Evolutionary conservation across 2,329 filamentous ascomycete genomes (phyloP), one percentile per base, ranked within the genome.

Genomic region (Thelonectria rubi): DNA sequence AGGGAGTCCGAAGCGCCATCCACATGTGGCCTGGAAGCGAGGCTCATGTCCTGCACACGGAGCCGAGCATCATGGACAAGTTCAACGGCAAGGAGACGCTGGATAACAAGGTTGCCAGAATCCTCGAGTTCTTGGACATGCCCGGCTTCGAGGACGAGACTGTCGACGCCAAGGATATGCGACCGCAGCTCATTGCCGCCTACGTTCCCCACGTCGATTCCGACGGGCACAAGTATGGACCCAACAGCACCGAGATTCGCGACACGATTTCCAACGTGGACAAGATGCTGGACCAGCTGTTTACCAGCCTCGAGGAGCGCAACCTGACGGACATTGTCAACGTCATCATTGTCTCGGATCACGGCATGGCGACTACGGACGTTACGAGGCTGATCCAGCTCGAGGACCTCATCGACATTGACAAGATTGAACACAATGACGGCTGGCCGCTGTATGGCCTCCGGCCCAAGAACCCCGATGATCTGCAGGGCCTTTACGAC

Each of bases 21-120:
- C 95, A 99, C 75, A 99, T 99, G 95, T 99, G 95, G 95, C 95
- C 95, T 1, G 95, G 95, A 2, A 96, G 92, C 45, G 95, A 99
- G 78, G 94, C 94, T 6, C 89, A 93, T 74, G 91, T 97, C 63
- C 83, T 87, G 12, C 82, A 84, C n/a, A 81, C 89, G 17, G 88
- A 94, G 65, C 92, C 94, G 2, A 89, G 87, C 10, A 92, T 92
- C 71, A 76, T 98, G 50, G 95, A 98, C 79, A 90, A 88, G 70
- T 99, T 86, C 79, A 94, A 97, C 68, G 89, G 87, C 9, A 85
- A 89, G 0, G 94, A 97, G 78, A 74, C 81, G 32, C 83, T 99
- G 2, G 75, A 86, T 0, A 86, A 84, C 37, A 99, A 99, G 76
- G 91, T 94, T 14, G 81, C 88, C 32, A 86, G 93, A 43, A 88